Conservation (phyloP, 1,284 basidiomycete genomes). For the Melampsora americana region DNA sequence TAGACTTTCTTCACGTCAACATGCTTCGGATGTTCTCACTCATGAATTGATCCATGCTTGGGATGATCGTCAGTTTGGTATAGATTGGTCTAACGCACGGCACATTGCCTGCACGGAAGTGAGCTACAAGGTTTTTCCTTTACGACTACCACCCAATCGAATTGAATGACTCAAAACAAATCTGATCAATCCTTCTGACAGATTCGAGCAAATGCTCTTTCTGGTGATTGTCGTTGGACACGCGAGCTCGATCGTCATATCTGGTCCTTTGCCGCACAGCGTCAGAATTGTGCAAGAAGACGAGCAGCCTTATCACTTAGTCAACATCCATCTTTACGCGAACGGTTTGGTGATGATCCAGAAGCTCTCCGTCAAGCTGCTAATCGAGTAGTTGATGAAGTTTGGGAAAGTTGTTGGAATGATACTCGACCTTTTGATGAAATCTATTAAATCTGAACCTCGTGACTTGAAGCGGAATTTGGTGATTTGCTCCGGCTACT, state of each 20-base stretch:
- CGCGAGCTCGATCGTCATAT: slow-evolving; percentile 39
- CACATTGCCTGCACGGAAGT: slow-evolving; percentile 43
- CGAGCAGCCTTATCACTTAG: slow-evolving; percentile 31
- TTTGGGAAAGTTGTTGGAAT: slow-evolving; percentile 44
- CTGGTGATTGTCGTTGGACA: slow-evolving; percentile 42
- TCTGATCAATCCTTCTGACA: neutral
- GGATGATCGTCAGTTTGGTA: slow-evolving; percentile 34
- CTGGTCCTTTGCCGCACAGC: slow-evolving; percentile 34
- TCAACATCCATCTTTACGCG: slow-evolving; percentile 10
- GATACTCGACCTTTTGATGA: slow-evolving; percentile 44
- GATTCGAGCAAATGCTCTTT: slow-evolving; percentile 44
- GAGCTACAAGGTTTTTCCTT: neutral
- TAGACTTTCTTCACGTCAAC: slow-evolving; percentile 21
- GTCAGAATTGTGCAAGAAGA: slow-evolving; percentile 40
- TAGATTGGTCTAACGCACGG: slow-evolving; percentile 35
- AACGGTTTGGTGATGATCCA: neutral
- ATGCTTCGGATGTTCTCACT: slow-evolving; percentile 36
- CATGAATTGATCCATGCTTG: slow-evolving; percentile 44
- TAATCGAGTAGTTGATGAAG: slow-evolving; percentile 31
- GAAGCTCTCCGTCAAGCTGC: slow-evolving; percentile 14
- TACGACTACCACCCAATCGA: neutral
- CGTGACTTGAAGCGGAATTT: too few relatives aligned
- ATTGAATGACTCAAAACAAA: too few relatives aligned
- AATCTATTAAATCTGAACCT: slow-evolving; percentile 22
- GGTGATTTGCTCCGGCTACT: too few relatives aligned